Conservation (phyloP, 2,329 filamentous ascomycete species). For the Colletotrichum agaves region DNA sequence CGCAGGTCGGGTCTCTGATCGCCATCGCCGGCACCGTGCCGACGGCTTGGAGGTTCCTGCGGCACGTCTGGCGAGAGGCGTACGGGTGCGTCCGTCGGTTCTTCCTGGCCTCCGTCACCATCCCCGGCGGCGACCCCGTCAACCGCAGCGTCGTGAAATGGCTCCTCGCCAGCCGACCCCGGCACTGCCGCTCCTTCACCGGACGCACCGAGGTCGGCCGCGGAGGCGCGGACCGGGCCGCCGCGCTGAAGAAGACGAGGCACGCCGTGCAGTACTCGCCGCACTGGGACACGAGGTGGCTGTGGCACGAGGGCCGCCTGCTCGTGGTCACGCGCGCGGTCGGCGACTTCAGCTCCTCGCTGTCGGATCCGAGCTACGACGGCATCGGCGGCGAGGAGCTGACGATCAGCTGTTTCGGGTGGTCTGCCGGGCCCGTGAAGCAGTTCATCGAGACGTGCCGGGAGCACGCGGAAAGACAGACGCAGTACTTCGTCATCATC, state of each 20-base stretch:
- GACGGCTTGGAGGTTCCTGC: slow-evolving; percentile 52
- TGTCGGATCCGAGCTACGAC: slow-evolving; percentile 56
- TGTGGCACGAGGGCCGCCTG: slow-evolving; percentile 59
- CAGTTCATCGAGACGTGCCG: slow-evolving; percentile 57
- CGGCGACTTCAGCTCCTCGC: slow-evolving; percentile 49
- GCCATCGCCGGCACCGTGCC: slow-evolving; percentile 56
- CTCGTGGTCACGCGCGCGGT: slow-evolving; percentile 57
- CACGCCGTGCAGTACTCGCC: slow-evolving; percentile 56
- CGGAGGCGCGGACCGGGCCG: slow-evolving; percentile 49
- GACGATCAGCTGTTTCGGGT: slow-evolving; percentile 60
- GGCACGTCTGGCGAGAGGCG: slow-evolving; percentile 49
- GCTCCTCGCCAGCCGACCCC: slow-evolving; percentile 53
- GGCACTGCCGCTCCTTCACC: slow-evolving; percentile 55
- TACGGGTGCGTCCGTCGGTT: slow-evolving; percentile 54
- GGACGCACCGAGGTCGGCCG: slow-evolving; percentile 53
- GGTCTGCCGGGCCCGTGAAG: slow-evolving; percentile 61
- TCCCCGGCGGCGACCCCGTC: slow-evolving; percentile 56
- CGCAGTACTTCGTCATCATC: slow-evolving; percentile 62
- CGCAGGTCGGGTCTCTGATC: slow-evolving; percentile 56
- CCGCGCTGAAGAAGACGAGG: slow-evolving; percentile 53
- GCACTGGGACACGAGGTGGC: slow-evolving; percentile 58
- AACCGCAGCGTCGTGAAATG: slow-evolving; percentile 58
- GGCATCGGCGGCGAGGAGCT: slow-evolving; percentile 59
- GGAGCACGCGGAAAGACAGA: slow-evolving; percentile 58
- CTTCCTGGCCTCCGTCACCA: slow-evolving; percentile 56